phyloP scores from a whole-genome alignment of 2,329 filamentous ascomycete genomes.

The Cucurbitaria berberidis region DNA sequence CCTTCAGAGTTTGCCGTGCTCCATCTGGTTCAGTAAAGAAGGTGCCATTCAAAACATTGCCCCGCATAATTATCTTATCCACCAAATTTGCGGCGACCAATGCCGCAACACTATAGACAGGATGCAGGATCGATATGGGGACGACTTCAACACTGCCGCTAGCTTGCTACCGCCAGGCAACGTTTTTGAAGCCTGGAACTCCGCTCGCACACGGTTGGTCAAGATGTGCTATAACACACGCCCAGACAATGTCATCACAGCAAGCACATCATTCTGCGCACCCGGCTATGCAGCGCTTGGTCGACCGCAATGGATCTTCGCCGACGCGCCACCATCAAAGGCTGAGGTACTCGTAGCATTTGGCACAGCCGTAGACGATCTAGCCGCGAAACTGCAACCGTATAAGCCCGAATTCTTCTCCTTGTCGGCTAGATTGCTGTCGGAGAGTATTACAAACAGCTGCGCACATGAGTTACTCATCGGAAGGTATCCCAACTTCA shows the following conservation, averaged over 20 bases:
- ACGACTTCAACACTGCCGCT: not conserved
- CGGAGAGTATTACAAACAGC: slow-evolving; percentile 15
- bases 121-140: slow-evolving; percentile 4
- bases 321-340: not conserved
- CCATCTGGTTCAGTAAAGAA: slow-evolving; percentile 1
- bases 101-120: slow-evolving; percentile 16
- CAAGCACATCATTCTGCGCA: slow-evolving; percentile 8
- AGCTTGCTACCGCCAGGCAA: not conserved
- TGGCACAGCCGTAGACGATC: slow-evolving; percentile 2
- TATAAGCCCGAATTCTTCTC: not conserved
- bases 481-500: slow-evolving; percentile 6
- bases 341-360: slow-evolving; percentile 7
- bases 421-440: not conserved
- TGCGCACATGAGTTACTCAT: slow-evolving; percentile 13
- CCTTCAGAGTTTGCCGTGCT: slow-evolving; percentile 10
- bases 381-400: not conserved
- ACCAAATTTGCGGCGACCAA: slow-evolving; percentile 10
- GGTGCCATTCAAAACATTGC: slow-evolving; percentile 4
- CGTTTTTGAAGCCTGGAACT: slow-evolving; percentile 2
- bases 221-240: slow-evolving; percentile 1
- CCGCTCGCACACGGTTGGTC: not conserved
- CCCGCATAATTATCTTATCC: slow-evolving; percentile 1
- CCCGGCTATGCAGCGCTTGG: slow-evolving; percentile 15
- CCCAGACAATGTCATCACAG: not conserved
- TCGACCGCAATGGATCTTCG: slow-evolving; percentile 10